Conservation (phyloP, 345 rosid species). For the Moricandia arvensis region DNA sequence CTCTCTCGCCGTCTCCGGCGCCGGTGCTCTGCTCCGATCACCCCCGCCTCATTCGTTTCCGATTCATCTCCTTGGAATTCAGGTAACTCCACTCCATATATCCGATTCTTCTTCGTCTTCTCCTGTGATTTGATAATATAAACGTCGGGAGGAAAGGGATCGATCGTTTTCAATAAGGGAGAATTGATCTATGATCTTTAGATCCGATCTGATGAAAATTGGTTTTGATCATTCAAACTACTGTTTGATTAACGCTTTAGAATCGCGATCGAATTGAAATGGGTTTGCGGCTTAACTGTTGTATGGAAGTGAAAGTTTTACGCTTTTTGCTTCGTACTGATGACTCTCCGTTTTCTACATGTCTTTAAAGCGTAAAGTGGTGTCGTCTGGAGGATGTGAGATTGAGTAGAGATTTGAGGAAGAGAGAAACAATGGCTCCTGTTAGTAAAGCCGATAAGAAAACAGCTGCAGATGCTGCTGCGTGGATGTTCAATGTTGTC, state of each 20-base stretch:
- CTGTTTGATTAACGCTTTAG: not conserved
- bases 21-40: conserved; percentile 9
- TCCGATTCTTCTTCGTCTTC: not conserved
- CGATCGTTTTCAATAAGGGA: not conserved
- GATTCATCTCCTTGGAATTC: not conserved
- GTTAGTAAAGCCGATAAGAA: conserved; percentile 73
- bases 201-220: conserved; percentile 24
- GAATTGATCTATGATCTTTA: not conserved
- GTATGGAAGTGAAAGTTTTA: not conserved
- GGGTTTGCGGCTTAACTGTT: not conserved
- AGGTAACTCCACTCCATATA: conserved; percentile 23
- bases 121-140: not conserved
- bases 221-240: not conserved
- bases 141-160: not conserved
- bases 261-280: conserved; percentile 10
- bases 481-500: conserved; percentile 99
- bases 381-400: conserved; percentile 25
- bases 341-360: not conserved
- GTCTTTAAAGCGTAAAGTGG: conserved; percentile 1
- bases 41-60: not conserved
- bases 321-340: not conserved
- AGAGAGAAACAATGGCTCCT: conserved; percentile 55
- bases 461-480: conserved; percentile 86
- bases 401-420: conserved; percentile 36
- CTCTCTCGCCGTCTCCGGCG: conserved; percentile 18